Evolutionary conservation across 2,329 filamentous ascomycete species (phyloP).

Genomic region (Colletotrichum orchidophilum): DNA sequence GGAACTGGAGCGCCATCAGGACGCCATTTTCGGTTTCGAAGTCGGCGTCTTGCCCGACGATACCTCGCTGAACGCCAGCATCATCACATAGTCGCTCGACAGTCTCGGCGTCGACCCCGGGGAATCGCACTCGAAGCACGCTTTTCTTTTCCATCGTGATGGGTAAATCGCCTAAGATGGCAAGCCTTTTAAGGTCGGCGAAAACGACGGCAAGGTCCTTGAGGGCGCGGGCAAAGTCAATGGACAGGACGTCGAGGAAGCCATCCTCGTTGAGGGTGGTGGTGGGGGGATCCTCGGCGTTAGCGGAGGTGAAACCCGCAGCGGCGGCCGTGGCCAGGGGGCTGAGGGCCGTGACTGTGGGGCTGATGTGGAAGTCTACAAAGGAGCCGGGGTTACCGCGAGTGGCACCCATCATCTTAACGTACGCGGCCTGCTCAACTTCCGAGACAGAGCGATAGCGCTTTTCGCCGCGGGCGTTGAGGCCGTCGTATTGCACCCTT

Average conservation of each 20-base stretch:
- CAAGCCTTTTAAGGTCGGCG: slow-evolving; percentile 82
- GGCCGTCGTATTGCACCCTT: slow-evolving; percentile 86
- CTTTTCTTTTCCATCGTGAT: slow-evolving; percentile 74
- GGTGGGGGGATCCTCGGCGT: slow-evolving; percentile 47
- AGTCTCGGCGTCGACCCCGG: slow-evolving; percentile 85
- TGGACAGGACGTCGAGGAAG: slow-evolving; percentile 84
- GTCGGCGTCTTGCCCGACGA: slow-evolving; percentile 79
- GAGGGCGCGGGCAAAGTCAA: slow-evolving; percentile 87
- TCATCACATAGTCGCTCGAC: slow-evolving; percentile 88
- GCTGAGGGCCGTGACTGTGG: slow-evolving; percentile 88
- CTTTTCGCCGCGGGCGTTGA: slow-evolving; percentile 77
- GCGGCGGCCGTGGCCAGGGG: slow-evolving; percentile 69
- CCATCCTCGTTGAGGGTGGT: slow-evolving; percentile 82
- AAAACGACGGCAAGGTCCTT: slow-evolving; percentile 84
- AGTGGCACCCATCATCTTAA: slow-evolving; percentile 70
- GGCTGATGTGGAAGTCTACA: slow-evolving; percentile 88
- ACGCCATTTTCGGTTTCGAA: slow-evolving; percentile 76
- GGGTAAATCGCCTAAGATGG: slow-evolving; percentile 83
- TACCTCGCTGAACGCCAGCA: slow-evolving; percentile 81
- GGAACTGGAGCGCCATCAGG: slow-evolving; percentile 82
- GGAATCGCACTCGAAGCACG: slow-evolving; percentile 84
- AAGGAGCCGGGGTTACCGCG: slow-evolving; percentile 76
- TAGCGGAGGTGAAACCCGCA: slow-evolving; percentile 55
- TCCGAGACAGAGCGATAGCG: slow-evolving; percentile 81
- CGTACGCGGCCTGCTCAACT: slow-evolving; percentile 76